These are phyloP conservation scores for Neurospora sp. DNA, from an alignment of 495 filamentous ascomycete genomes.

Conservation along the genomic window DNA sequence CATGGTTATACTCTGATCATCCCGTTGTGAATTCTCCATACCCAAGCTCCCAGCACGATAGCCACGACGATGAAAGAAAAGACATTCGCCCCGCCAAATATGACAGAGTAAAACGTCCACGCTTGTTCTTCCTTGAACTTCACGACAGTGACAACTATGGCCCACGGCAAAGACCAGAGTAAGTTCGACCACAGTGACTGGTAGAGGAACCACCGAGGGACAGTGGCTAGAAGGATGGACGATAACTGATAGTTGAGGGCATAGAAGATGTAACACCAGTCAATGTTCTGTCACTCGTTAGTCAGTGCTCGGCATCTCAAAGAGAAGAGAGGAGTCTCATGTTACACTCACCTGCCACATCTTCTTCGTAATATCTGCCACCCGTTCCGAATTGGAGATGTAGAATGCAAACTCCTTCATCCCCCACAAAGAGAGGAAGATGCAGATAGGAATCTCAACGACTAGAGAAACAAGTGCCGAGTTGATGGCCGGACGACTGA, in stretches of 20 bases:
- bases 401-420: slow-evolving; percentile 50
- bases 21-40: slow-evolving; percentile 26
- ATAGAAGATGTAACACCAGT: slow-evolving; percentile 74
- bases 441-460: slow-evolving; percentile 52
- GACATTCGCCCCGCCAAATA: slow-evolving; percentile 63
- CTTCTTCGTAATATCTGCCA: slow-evolving; percentile 50
- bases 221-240: slow-evolving; percentile 53
- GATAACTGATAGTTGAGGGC: slow-evolving; percentile 54
- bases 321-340: not conserved
- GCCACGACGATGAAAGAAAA: slow-evolving; percentile 51
- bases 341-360: slow-evolving; percentile 46
- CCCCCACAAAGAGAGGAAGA: slow-evolving; percentile 52
- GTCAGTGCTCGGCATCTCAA: not conserved
- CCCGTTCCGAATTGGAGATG: slow-evolving; percentile 42
- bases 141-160: slow-evolving; percentile 46
- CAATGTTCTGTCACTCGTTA: slow-evolving; percentile 34
- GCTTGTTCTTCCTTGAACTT: slow-evolving; percentile 41
- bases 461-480: slow-evolving; percentile 45
- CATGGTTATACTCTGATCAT: not conserved
- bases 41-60: slow-evolving; percentile 43
- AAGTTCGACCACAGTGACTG: slow-evolving; percentile 57
- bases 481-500: slow-evolving; percentile 12
- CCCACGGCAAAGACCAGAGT: slow-evolving; percentile 61
- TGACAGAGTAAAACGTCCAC: slow-evolving; percentile 57
- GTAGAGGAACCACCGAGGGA: slow-evolving; percentile 56